Conservation (phyloP, 139 green algal genomes). For the Coelastrella sp. region DNA sequence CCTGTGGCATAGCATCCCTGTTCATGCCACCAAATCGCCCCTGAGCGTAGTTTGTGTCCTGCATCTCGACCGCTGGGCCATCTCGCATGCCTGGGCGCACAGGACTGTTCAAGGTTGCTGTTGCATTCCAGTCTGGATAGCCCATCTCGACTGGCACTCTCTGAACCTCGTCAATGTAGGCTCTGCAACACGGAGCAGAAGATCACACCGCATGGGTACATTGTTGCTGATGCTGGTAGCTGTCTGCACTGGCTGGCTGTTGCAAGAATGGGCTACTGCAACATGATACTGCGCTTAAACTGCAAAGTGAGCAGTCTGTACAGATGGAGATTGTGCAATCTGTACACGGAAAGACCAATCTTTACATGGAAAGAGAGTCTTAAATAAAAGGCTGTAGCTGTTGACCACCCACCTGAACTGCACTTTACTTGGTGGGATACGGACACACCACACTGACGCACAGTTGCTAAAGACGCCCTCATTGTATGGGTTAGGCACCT, state of each 20-base stretch:
- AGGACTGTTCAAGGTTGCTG: neutral
- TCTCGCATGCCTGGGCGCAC: neutral
- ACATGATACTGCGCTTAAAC: no score
- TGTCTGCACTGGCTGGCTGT: no score
- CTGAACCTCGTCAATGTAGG: slow-evolving; percentile 27
- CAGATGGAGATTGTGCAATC: no score
- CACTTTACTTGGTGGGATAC: slow-evolving; percentile 44
- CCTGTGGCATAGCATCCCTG: neutral
- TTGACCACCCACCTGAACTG: slow-evolving; percentile 39
- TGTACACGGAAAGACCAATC: no score
- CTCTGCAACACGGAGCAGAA: neutral
- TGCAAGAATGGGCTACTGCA: no score
- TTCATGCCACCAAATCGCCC: neutral
- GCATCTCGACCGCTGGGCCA: neutral
- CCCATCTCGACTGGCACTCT: slow-evolving; percentile 19
- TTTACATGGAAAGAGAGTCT: no score
- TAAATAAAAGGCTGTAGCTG: neutral
- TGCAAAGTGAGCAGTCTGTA: no score
- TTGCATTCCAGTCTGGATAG: slow-evolving; percentile 25
- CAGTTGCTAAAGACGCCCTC: slow-evolving; percentile 74
- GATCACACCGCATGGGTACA: neutral
- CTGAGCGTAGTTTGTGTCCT: neutral
- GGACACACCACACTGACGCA: slow-evolving; percentile 67
- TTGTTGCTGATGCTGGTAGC: neutral
- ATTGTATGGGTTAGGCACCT: slow-evolving; percentile 78